Evolutionary conservation across 2,329 filamentous ascomycete species (phyloP), one percentile per base, ranked within the genome.

Genomic region (Ceratocystis colombiana): DNA sequence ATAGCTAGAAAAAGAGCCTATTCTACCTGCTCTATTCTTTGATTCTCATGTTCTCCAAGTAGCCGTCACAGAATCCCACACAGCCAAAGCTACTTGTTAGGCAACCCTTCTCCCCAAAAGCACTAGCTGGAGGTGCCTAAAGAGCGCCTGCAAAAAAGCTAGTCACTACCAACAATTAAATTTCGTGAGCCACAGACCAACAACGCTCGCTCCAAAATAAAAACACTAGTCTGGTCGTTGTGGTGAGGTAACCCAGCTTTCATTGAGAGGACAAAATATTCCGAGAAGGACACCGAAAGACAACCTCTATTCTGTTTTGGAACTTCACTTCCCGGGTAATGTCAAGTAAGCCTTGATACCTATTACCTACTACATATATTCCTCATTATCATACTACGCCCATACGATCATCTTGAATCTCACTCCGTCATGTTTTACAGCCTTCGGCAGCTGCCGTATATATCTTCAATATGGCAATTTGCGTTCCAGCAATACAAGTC

Each of bases 401-500:
- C 22, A 66, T 50, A 10, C 46, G 33, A 17, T 17, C 17, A 15
- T 25, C 10, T 17, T 57, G 57, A n/a, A 44, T 61, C 63, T 59
- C 55, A 37, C 30, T 25, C n/a, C 55, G 55, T 28, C 64, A 68
- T 68, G 66, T 65, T 68, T 30, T 45, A 63, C 48, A 68, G 63
- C 48, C 64, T 68, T 50, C 61, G 66, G 53, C 66, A 65, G 61
- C 48, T 68, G 50, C 66, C 66, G 28, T 68, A 61, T 30, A 68
- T 68, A 30, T 64, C 63, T 30, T 68, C 66, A 62, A 55, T 68
- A 46, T 68, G 66, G 66, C 66, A 68, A 50, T 68, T 68, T 61
- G 66, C 63, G 28, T 68, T 68, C 63, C 66, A 68, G 64, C 66
- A 68, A 61, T 68, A 68, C 66, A 68, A 65, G 55, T 68, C 63